Evolutionary conservation across 495 filamentous ascomycete species (phyloP), one percentile per base, ranked within the genome.

Genomic region (Patellaria atrata): DNA sequence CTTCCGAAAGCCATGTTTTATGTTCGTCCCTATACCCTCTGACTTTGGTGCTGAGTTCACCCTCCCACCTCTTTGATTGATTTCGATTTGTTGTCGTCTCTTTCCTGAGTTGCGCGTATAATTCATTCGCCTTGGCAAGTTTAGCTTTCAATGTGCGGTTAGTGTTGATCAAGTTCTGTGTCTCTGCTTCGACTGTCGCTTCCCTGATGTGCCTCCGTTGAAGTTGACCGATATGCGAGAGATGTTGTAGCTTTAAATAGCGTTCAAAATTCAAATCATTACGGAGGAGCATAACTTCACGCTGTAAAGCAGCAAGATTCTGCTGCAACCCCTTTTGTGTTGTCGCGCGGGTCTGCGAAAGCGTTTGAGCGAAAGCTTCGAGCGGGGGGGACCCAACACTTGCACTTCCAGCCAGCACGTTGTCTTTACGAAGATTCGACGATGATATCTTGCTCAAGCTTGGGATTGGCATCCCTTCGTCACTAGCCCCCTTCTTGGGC

Each of bases 251-350:
- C 45, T 80, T 82, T 35, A 81, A 63, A 48, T 79, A 83, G 14
- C 75, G 60, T 52, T 84, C 79, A 37, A 80, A 82, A 43, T 78
- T 78, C 23, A 84, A 64, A 47, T 84, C 77, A 37, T 82, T 83
- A 23, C 69, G 66, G 6, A 83, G 52, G 10, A 82, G 58, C 33
- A 77, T 63, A 34, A 75, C 64, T 48, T 82, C 69, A 33, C 73
- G 66, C 37, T 80, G 66, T 1, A 82, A 57, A 38, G 67, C 66
- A 14, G 69, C 62, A 27, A 73, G 56, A 33, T 68, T 65, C 25
- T 42, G 41, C n/a, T n/a, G n/a, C n/a, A n/a, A n/a, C n/a, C n/a
- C n/a, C 18, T 39, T 41, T 19, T 45, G 46, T 29, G 42, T 35
- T n/a, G 44, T 42, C 14, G 37, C 24, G 16, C 39, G 46, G 7